phyloP scores from a whole-genome alignment of 345 rosid genomes.

The Lumnitzera racemosa region DNA sequence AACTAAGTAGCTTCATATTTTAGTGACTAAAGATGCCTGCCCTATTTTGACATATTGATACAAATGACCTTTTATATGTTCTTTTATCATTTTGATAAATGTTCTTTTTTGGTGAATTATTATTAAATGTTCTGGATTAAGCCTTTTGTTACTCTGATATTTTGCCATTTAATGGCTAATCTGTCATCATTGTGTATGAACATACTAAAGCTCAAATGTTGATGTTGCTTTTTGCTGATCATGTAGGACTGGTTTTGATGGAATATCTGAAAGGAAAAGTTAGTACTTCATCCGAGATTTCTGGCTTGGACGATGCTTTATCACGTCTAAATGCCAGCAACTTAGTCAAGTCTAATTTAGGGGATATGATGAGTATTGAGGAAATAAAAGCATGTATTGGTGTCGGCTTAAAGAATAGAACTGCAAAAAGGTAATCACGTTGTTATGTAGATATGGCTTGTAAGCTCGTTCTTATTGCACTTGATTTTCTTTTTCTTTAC shows the following conservation, averaged over 20 bases:
- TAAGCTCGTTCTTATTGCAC: too few relatives aligned
- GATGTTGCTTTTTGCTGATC: background rate
- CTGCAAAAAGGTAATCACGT: conserved; percentile 21
- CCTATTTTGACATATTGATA: too few relatives aligned
- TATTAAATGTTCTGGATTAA: too few relatives aligned
- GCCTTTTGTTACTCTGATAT: too few relatives aligned
- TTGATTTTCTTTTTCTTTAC: too few relatives aligned
- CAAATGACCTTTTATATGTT: too few relatives aligned
- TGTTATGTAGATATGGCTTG: background rate
- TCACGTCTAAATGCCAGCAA: conserved; percentile 23
- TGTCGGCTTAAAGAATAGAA: conserved; percentile 11
- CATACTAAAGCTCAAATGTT: background rate
- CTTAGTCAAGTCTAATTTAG: conserved; percentile 20
- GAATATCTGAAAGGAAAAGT: conserved; percentile 28
- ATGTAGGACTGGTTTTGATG: conserved; percentile 39
- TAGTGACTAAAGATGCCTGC: too few relatives aligned
- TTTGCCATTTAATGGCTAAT: too few relatives aligned
- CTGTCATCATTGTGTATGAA: too few relatives aligned
- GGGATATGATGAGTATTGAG: conserved; percentile 22
- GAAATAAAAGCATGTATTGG: conserved; percentile 23
- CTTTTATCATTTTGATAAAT: too few relatives aligned
- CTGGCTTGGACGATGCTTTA: conserved; percentile 12
- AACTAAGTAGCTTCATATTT: too few relatives aligned
- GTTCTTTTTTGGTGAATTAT: too few relatives aligned
- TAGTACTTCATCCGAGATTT: conserved; percentile 17